phyloP scores from a whole-genome alignment of 1,284 basidiomycete genomes.

The Cryptococcus sp. region DNA sequence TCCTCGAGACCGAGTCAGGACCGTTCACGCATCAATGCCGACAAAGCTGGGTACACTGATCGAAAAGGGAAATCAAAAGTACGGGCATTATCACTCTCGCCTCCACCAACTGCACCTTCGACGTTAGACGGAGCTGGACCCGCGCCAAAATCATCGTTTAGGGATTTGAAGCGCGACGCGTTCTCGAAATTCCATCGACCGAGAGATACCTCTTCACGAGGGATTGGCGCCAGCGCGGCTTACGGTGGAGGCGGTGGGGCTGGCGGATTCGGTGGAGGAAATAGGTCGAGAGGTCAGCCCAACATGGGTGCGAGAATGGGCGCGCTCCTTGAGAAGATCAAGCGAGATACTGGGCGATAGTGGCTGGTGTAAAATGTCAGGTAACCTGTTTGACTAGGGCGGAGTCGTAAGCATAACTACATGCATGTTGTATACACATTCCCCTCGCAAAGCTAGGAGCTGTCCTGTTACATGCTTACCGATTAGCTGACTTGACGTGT shows the following conservation, averaged over 20 bases:
- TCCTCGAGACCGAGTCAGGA: not conserved
- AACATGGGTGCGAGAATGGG: constrained; percentile 54
- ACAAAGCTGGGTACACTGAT: not conserved
- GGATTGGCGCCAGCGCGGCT: not conserved
- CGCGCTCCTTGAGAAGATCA: constrained; percentile 52
- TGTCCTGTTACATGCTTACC: too few species aligned
- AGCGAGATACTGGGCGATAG: constrained; percentile 32
- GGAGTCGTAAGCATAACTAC: too few species aligned
- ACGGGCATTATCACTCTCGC: constrained; percentile 28
- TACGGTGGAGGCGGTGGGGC: constrained; percentile 1
- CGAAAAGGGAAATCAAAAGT: constrained; percentile 8
- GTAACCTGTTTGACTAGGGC: too few species aligned
- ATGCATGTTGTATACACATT: too few species aligned
- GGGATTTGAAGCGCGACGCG: constrained; percentile 45
- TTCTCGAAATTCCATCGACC: constrained; percentile 39
- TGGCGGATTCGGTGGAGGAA: constrained; percentile 13
- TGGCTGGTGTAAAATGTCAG: too few species aligned
- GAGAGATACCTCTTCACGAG: not conserved
- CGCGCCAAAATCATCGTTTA: constrained; percentile 15
- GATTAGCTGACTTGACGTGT: too few species aligned
- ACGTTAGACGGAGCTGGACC: not conserved
- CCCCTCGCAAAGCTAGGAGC: too few species aligned
- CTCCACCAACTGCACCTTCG: constrained; percentile 10
- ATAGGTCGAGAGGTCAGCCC: constrained; percentile 45
- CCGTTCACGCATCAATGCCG: not conserved